phyloP scores from a whole-genome alignment of 495 filamentous ascomycete species.

The Parmelia sp. region DNA sequence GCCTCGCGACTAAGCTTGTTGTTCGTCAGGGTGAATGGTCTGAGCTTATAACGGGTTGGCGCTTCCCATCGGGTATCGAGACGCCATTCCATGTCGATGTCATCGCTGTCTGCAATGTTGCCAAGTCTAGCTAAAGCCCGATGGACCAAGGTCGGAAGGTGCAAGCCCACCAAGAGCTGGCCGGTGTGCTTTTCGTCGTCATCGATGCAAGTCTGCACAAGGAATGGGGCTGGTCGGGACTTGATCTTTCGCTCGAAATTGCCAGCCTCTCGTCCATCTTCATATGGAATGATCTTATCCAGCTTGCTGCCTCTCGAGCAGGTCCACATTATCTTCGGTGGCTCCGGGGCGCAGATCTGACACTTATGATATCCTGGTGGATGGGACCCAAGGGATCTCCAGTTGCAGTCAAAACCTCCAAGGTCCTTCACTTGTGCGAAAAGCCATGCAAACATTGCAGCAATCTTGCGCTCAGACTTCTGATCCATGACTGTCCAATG shows the following conservation, averaged over 20 bases:
- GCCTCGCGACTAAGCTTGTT: not conserved
- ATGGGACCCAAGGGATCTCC: conserved; percentile 22
- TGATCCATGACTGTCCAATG: conserved; percentile 31
- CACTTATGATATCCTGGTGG: conserved; percentile 24
- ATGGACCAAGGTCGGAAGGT: conserved; percentile 52
- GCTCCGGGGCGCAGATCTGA: conserved; percentile 31
- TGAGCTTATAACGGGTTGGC: conserved; percentile 29
- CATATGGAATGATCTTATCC: conserved; percentile 30
- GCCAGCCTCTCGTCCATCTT: conserved; percentile 32
- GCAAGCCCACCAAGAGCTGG: conserved; percentile 41
- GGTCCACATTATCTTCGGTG: conserved; percentile 32
- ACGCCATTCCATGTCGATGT: conserved; percentile 42
- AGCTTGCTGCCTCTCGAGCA: conserved; percentile 14
- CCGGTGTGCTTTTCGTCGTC: conserved; percentile 31
- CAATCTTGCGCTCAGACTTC: conserved; percentile 29
- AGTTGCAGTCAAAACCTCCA: conserved; percentile 17
- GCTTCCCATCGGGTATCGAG: conserved; percentile 44
- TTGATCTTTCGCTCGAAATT: conserved; percentile 35
- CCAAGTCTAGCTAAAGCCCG: conserved; percentile 42
- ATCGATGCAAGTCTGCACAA: conserved; percentile 37
- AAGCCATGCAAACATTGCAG: conserved; percentile 35
- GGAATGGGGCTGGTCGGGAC: conserved; percentile 41
- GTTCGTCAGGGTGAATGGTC: conserved; percentile 34
- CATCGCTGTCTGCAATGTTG: conserved; percentile 14
- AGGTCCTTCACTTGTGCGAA: conserved; percentile 30